A percentile compares a stretch with the other conserved stretches of the same genome.
Conservation (phyloP, 2,329 filamentous ascomycete species). For the Ascochyta viciae-villosae region DNA sequence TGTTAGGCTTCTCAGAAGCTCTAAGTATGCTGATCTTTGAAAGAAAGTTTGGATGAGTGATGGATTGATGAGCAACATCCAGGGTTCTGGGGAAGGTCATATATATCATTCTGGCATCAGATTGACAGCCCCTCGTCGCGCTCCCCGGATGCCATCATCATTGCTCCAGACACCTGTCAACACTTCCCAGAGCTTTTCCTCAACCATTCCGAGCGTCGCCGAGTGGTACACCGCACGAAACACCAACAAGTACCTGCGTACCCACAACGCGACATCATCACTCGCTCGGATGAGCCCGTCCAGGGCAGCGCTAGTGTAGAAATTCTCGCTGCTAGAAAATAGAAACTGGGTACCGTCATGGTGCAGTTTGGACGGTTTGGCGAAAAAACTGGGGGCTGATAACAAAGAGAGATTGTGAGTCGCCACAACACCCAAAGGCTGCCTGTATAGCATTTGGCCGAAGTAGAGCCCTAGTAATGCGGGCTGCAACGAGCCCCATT, state of each 20-base stretch:
- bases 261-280: constrained; percentile 40
- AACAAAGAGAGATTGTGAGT: constrained; percentile 27
- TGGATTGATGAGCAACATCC: constrained; percentile 17
- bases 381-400: constrained; percentile 34
- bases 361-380: constrained; percentile 28
- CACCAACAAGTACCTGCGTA: constrained; percentile 38
- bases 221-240: constrained; percentile 25
- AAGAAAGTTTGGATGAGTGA: constrained; percentile 15
- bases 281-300: constrained; percentile 25
- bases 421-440: constrained; percentile 29
- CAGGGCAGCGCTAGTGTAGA: constrained; percentile 28
- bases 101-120: constrained; percentile 32
- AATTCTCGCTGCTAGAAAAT: constrained; percentile 35
- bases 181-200: constrained; percentile 23
- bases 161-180: constrained; percentile 25
- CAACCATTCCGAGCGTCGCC: constrained; percentile 33
- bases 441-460: constrained; percentile 24
- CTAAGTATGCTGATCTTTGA: constrained; percentile 12
- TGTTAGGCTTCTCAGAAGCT: constrained; percentile 17
- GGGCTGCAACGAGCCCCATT: constrained; percentile 29
- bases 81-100: constrained; percentile 33
- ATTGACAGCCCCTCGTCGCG: constrained; percentile 6
- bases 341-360: constrained; percentile 37
- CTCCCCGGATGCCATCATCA: constrained; percentile 32
- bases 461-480: constrained; percentile 17